Base-by-base conservation (phyloP, 805 yeast genomes). In the Metschnikowia cerradonensis region DNA sequence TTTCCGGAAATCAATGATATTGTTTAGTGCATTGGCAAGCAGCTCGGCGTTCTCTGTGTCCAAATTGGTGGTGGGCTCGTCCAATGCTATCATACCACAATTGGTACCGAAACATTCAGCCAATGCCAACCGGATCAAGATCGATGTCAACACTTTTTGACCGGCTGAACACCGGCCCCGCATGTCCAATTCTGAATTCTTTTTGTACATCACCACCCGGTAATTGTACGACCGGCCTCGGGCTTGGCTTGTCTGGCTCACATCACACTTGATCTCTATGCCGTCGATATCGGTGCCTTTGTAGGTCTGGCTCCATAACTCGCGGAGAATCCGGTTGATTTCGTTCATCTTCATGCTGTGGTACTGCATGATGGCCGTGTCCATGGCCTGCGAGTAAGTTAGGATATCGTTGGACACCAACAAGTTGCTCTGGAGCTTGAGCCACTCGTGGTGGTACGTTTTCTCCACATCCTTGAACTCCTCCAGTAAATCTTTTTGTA, bases 91-190 rank as follows among this genome's bases (percentile, higher is more conserved):
- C 68, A 94, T 87, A 45, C 99, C 99, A 72, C 97, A 92, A 63
- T 88, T 89, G 1, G 84, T 78, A 6, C 99, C 98, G 72, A 94
- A 92, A 61, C 97, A 89, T 67, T 94, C 98, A 1, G 98, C 94
- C 44, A 94, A 72, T 0, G 97, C 97, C 50, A 94, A 70, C 49
- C 99, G 76, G 50, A 94, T 92, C 32, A 94, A 83, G 44, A 94
- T 91, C 37, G 95, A 86, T 0, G 98, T 97, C 42, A 94, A 69
- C 4, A 94, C 97, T 61, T 90, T 89, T 67, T 94, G 99, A 0
- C 99, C 99, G 0, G 99, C 98, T 1, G 97, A 89, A 66, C 99
- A 94, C 51, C 99, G 73, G 0, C 99, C 99, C 54, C 99, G 79
- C 99, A 94, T 94, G 64, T 94, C 99, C 44, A 94, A 72, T 66